phyloP scores from a whole-genome alignment of 371 early-diverging fungal genomes.

The Saksenaea vasiformis region DNA sequence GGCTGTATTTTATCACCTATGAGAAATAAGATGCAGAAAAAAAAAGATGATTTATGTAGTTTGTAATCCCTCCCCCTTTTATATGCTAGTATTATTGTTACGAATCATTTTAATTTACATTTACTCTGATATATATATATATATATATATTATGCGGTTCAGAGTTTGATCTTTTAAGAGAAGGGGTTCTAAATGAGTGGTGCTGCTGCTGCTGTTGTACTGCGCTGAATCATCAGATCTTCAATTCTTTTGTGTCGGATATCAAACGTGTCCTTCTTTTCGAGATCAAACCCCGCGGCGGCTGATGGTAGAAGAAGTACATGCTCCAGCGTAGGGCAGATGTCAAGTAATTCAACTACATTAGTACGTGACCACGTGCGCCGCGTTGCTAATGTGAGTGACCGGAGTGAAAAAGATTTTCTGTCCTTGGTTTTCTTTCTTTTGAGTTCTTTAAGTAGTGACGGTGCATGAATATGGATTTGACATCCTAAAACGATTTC shows the following conservation, averaged over 20 bases:
- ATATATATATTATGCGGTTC: too few relatives aligned
- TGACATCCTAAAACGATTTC: constrained; percentile 23
- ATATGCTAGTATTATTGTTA: too few relatives aligned
- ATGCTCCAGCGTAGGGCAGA: constrained; percentile 24
- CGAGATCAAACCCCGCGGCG: constrained; percentile 16
- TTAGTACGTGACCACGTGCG: constrained; percentile 38
- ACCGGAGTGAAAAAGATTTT: constrained; percentile 14
- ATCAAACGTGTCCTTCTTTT: background rate
- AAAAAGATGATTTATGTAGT: too few relatives aligned
- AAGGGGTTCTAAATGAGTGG: background rate
- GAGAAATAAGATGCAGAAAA: too few relatives aligned
- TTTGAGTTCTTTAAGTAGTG: constrained; percentile 28
- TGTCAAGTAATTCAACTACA: constrained; percentile 27
- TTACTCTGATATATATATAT: too few relatives aligned
- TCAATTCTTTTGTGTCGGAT: background rate
- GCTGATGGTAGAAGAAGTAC: constrained; percentile 33
- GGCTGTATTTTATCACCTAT: too few relatives aligned
- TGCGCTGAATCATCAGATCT: background rate
- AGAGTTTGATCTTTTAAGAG: background rate
- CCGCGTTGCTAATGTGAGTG: constrained; percentile 30
- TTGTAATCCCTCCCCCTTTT: too few relatives aligned
- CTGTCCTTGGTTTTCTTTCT: background rate
- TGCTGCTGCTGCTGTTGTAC: background rate
- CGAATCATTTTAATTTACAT: too few relatives aligned
- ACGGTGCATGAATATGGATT: constrained; percentile 33